Percentiles rank a stretch among this genome's conserved stretches.
Evolutionary conservation across 306 rosid species (phyloP).

Genomic region (Prunus mira): DNA sequence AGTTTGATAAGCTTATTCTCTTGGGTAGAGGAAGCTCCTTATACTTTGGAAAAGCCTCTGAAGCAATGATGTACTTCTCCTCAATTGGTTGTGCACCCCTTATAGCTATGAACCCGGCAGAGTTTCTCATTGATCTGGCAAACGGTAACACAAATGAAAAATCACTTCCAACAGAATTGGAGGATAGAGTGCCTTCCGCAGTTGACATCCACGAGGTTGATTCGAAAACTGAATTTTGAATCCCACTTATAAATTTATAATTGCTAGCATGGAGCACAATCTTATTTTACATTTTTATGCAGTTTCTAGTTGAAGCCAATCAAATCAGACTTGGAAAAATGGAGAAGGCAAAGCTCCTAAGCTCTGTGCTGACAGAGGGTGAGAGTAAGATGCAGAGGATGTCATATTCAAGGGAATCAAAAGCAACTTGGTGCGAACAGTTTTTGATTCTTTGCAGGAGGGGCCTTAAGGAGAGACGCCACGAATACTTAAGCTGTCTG

Average conservation of each 20-base stretch:
- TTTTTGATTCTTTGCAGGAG: conserved; percentile 61
- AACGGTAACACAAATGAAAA: conserved; percentile 85
- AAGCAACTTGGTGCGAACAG: conserved; percentile 85
- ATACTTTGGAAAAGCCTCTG: conserved; percentile 26
- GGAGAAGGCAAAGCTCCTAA: conserved; percentile 64
- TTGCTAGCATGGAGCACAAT: background rate
- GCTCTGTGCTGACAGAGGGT: conserved; percentile 34
- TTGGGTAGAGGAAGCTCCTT: conserved; percentile 27
- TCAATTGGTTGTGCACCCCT: conserved; percentile 85
- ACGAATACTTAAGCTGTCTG: conserved; percentile 84
- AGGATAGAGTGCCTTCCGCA: conserved; percentile 73
- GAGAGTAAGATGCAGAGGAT: conserved; percentile 45
- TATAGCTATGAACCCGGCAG: conserved; percentile 93
- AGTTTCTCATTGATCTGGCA: conserved; percentile 91
- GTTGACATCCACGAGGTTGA: conserved; percentile 22
- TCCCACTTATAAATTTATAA: background rate
- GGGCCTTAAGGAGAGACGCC: conserved; percentile 83
- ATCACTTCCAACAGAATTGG: conserved; percentile 78
- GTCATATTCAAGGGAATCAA: conserved; percentile 52
- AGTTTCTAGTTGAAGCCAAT: conserved; percentile 81
- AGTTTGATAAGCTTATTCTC: conserved; percentile 37
- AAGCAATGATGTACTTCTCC: conserved; percentile 54
- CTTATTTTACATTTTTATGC: conserved; percentile 9
- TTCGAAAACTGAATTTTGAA: background rate
- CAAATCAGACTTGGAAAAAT: conserved; percentile 57